A percentile compares a stretch with the other conserved stretches of the same genome.
Evolutionary conservation across 2,329 filamentous ascomycete genomes (phyloP).

Genomic region (Ophiostoma fasciatum): DNA sequence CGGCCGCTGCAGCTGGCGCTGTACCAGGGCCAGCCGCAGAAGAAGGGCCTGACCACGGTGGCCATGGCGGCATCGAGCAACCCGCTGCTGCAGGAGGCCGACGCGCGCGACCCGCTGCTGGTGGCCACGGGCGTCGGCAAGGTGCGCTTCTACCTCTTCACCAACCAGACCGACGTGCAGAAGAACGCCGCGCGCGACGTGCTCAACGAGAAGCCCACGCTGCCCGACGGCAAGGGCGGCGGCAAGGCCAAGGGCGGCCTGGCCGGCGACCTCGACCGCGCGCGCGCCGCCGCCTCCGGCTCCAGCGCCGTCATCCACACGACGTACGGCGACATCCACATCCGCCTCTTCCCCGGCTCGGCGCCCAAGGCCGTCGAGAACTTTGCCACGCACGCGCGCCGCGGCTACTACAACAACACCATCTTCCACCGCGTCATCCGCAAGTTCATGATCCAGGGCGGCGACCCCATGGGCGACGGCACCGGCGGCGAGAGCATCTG

Average conservation of each 20-base stretch:
- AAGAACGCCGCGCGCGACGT: constrained; percentile 70
- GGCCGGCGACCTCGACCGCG: constrained; percentile 15
- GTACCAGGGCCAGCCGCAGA: constrained; percentile 91
- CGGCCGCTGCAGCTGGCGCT: constrained; percentile 69
- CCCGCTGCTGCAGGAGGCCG: constrained; percentile 81
- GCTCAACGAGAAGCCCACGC: constrained; percentile 80
- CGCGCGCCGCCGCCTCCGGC: constrained; percentile 49
- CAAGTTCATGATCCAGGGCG: constrained; percentile 94
- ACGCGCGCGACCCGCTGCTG: constrained; percentile 79
- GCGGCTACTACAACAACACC: constrained; percentile 92
- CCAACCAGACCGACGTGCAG: constrained; percentile 66
- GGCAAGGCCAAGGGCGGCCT: constrained; percentile 21
- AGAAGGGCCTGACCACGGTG: constrained; percentile 83
- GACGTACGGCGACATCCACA: constrained; percentile 81
- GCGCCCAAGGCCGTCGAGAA: constrained; percentile 95
- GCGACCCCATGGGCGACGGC: constrained; percentile 76
- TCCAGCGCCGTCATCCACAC: constrained; percentile 80
- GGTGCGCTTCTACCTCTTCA: constrained; percentile 95
- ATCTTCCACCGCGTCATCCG: constrained; percentile 95
- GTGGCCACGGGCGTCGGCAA: constrained; percentile 74
- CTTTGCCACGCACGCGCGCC: constrained; percentile 80
- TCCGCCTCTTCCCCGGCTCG: constrained; percentile 83
- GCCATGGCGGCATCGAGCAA: constrained; percentile 96
- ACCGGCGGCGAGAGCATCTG: constrained; percentile 86
- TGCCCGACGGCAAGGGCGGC: constrained; percentile 30